These are phyloP conservation scores for Halophytophthora batemanensis DNA, from an alignment of 352 stramenopile species.

Conservation along the genomic window DNA sequence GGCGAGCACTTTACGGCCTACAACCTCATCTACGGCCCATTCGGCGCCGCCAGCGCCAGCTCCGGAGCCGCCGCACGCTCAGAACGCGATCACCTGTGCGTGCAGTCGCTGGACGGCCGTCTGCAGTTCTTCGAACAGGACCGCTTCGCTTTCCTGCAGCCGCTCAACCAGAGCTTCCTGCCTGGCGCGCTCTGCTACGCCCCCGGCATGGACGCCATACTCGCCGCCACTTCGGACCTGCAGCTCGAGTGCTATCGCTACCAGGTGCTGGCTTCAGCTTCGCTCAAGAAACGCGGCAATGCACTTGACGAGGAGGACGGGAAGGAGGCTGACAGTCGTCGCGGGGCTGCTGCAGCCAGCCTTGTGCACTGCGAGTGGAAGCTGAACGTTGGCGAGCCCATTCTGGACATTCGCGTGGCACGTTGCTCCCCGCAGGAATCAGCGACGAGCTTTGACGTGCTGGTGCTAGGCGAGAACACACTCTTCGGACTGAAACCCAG, in stretches of 20 bases:
- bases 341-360: constrained; percentile 20
- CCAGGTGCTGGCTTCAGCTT: constrained; percentile 77
- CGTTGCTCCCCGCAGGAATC: constrained; percentile 48
- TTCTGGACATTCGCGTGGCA: constrained; percentile 59
- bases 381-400: constrained; percentile 56
- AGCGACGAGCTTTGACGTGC: constrained; percentile 67
- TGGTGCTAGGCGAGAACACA: constrained; percentile 80
- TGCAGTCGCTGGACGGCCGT: constrained; percentile 88
- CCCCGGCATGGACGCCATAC: constrained; percentile 70
- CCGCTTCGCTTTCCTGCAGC: constrained; percentile 80
- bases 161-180: constrained; percentile 79
- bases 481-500: constrained; percentile 77
- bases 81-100: constrained; percentile 80
- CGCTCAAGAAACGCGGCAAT: constrained; percentile 58
- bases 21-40: constrained; percentile 86
- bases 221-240: constrained; percentile 79
- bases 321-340: constrained; percentile 22
- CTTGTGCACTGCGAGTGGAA: constrained; percentile 66
- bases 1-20: constrained; percentile 90
- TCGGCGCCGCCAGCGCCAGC: constrained; percentile 37
- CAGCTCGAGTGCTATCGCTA: constrained; percentile 88
- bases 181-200: constrained; percentile 83
- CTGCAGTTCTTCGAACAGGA: constrained; percentile 93
- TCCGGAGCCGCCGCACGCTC: constrained; percentile 12
- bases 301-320: constrained; percentile 29